These are phyloP conservation scores for Rhodofomes roseus DNA, from an alignment of 1,284 basidiomycete genomes.

Conservation along the genomic window DNA sequence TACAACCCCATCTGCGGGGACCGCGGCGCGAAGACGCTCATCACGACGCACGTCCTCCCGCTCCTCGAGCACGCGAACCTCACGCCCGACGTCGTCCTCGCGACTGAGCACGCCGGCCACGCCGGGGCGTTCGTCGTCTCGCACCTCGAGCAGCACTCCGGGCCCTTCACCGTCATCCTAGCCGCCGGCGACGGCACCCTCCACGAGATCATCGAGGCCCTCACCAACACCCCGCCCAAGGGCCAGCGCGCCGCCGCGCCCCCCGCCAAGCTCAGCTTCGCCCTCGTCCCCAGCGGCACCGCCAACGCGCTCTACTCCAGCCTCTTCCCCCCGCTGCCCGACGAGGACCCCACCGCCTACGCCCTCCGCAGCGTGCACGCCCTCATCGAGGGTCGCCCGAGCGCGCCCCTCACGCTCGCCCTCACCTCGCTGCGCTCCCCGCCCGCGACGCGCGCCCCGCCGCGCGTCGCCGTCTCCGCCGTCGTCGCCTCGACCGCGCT, in stretches of 20 bases:
- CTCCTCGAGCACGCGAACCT: constrained; percentile 45
- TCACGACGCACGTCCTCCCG: constrained; percentile 60
- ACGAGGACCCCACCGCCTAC: constrained; percentile 34
- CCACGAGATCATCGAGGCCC: constrained; percentile 75
- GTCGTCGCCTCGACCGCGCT: constrained; percentile 78
- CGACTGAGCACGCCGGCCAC: constrained; percentile 53
- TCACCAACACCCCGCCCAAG: constrained; percentile 33
- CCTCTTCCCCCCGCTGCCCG: constrained; percentile 42
- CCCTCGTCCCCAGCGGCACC: constrained; percentile 81
- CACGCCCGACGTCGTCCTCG: constrained; percentile 37
- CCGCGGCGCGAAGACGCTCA: constrained; percentile 40
- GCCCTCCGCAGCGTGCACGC: constrained; percentile 52
- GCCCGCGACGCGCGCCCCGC: constrained; percentile 19
- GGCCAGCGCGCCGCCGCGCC: constrained; percentile 10
- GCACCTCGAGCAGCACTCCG: constrained; percentile 31
- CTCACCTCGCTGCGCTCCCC: constrained; percentile 44
- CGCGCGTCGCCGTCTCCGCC: constrained; percentile 39
- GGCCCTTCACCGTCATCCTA: constrained; percentile 49
- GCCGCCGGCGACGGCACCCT: constrained; percentile 91
- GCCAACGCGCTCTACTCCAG: constrained; percentile 88
- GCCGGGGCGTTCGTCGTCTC: constrained; percentile 52
- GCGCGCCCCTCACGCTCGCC: constrained; percentile 55
- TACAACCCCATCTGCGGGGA: constrained; percentile 49
- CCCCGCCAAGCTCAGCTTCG: constrained; percentile 35
- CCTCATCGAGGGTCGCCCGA: constrained; percentile 36